Evolutionary conservation across 2,329 filamentous ascomycete genomes (phyloP), one percentile per base, ranked within the genome.

Genomic region (Cercospora nicotianae): DNA sequence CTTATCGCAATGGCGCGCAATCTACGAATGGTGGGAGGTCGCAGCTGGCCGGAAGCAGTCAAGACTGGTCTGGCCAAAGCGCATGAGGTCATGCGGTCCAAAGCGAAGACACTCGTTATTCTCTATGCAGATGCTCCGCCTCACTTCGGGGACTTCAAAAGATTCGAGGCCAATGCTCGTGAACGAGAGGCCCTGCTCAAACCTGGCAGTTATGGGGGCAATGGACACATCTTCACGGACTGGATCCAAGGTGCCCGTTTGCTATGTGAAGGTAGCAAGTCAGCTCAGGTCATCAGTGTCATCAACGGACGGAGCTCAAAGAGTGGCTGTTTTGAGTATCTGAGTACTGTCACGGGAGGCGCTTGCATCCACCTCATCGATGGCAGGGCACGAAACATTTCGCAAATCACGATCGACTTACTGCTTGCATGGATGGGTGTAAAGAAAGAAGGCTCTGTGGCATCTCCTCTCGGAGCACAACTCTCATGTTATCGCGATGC

Each of bases 21-120:
- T n/a, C 51, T 70, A 1, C 51, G 45, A 4, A 39, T 45, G n/a
- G 16, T 31, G 13, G 59, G 68, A 16, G 66, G 63, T 8, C n/a
- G 33, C 12, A 48, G 51, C 45, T 62, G 51, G 48, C 69, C 66
- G 7, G 69, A 70, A 60, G 69, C 69, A 13, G 23, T 67, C 20
- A 70, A 70, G 58, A 70, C 69, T 36, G 69, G 69, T 5, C 66
- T 69, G 12, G 69, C 69, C 9, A 59, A 62, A 31, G 63, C 69
- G 5, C 68, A 69, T 26, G 48, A 69, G 16, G 20, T 66, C 20
- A 70, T 70, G 69, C 51, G 67, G 9, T n/a, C 18, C 1, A 63
- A 67, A 30, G 69, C 69, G 16, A 66, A 64, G 7, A 69, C 69
- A 5, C 55, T 70, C 10, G 61, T 70, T 3, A 28, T 70, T 18